Evolutionary conservation across 164 flowering plant species (phyloP).

Genomic region (Santalum album): DNA sequence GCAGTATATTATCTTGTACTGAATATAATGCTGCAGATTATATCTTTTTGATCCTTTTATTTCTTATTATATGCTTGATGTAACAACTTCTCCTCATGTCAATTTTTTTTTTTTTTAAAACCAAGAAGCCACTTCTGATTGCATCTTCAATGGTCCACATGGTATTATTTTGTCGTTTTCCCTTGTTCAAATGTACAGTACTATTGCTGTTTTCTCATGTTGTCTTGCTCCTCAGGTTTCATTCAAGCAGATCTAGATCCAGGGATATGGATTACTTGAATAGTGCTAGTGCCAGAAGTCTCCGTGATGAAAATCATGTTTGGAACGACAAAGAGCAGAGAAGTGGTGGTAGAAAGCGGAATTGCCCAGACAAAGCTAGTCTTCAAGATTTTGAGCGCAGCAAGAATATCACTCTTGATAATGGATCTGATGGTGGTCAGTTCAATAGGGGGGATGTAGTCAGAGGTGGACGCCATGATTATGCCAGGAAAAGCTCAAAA

Average conservation of each 20-base stretch:
- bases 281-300: slow-evolving; percentile 17
- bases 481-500: slow-evolving; percentile 8
- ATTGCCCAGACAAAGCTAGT: slow-evolving; percentile 5
- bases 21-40: too few species aligned
- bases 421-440: slow-evolving; percentile 10
- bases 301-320: slow-evolving; percentile 11
- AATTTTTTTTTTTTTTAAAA: too few species aligned
- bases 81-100: too few species aligned
- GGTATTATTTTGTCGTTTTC: too few species aligned
- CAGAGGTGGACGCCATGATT: slow-evolving; percentile 3
- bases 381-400: slow-evolving; percentile 5
- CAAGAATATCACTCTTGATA: slow-evolving; percentile 6
- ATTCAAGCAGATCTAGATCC: slow-evolving; percentile 35
- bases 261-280: slow-evolving; percentile 19
- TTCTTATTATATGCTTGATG: too few species aligned
- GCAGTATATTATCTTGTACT: too few species aligned
- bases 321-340: slow-evolving; percentile 5
- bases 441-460: slow-evolving; percentile 9
- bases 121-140: too few species aligned
- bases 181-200: neutral
- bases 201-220: neutral
- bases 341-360: slow-evolving; percentile 12
- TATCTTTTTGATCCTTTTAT: too few species aligned
- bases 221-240: slow-evolving; percentile 23
- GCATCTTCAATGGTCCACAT: neutral